Conservation (phyloP, 1,284 basidiomycete genomes). For the Inonotus hispidus region DNA sequence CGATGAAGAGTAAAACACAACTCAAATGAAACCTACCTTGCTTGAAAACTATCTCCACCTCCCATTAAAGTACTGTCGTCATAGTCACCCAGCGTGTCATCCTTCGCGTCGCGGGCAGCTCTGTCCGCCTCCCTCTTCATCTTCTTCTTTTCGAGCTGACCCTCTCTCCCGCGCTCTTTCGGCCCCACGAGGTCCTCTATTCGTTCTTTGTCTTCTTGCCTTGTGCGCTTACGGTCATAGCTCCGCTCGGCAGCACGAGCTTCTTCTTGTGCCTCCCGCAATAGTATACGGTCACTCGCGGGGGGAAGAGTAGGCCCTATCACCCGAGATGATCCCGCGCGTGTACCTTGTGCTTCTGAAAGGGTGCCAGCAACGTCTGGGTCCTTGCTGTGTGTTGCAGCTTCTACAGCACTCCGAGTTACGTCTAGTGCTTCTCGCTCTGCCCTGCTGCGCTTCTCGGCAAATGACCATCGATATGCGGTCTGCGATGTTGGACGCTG, state of each 20-base stretch:
- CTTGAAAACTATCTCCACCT: conserved; percentile 64
- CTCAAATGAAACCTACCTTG: conserved; percentile 41
- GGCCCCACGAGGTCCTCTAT: conserved; percentile 72
- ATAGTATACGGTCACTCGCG: conserved; percentile 55
- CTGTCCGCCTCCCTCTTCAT: conserved; percentile 57
- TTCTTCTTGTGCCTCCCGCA: conserved; percentile 54
- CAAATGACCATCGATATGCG: conserved; percentile 55
- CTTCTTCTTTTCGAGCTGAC: conserved; percentile 71
- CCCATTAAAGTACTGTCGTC: conserved; percentile 68
- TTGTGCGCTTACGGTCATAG: conserved; percentile 58
- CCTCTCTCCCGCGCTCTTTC: conserved; percentile 64
- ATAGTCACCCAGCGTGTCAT: conserved; percentile 58
- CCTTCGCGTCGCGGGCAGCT: conserved; percentile 61
- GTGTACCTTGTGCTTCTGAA: conserved; percentile 15
- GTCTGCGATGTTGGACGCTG: conserved; percentile 54
- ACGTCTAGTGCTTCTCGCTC: conserved; percentile 51
- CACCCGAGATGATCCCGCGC: conserved; percentile 35
- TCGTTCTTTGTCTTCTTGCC: conserved; percentile 57
- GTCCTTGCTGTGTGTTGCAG: conserved; percentile 45
- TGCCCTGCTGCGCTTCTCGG: conserved; percentile 38
- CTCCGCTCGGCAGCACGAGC: conserved; percentile 42
- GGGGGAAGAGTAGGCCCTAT: conserved; percentile 65
- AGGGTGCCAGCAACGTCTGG: conserved; percentile 8
- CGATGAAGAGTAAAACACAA: conserved; percentile 3
- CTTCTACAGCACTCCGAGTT: conserved; percentile 54